These are phyloP conservation scores for Xylaria sp. DNA, from an alignment of 2,329 filamentous ascomycete species.

Conservation along the genomic window DNA sequence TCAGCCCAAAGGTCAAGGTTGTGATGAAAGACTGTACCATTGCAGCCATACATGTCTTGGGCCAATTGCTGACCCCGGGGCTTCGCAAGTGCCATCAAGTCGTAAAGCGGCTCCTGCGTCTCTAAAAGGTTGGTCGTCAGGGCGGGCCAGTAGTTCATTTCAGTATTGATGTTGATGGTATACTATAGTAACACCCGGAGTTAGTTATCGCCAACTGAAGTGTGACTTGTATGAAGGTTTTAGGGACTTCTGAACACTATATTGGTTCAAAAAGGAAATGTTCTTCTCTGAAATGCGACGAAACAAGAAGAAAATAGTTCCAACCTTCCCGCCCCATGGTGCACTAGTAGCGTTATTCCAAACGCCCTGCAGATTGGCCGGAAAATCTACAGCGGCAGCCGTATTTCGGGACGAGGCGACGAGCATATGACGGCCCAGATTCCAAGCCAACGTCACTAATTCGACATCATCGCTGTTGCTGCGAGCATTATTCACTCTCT, in stretches of 20 bases:
- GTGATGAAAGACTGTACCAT: constrained; percentile 52
- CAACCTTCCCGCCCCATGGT: constrained; percentile 10
- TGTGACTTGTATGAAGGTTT: not conserved
- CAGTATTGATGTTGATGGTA: constrained; percentile 40
- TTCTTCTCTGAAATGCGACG: not conserved
- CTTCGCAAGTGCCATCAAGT: constrained; percentile 41
- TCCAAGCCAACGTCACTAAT: constrained; percentile 17
- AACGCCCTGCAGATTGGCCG: constrained; percentile 23
- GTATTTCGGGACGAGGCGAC: constrained; percentile 24
- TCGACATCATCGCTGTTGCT: constrained; percentile 12
- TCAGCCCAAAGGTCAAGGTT: constrained; percentile 55
- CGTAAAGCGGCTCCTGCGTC: constrained; percentile 55
- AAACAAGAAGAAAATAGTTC: not conserved
- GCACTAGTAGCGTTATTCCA: constrained; percentile 19
- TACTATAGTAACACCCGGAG: not conserved
- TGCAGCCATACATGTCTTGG: constrained; percentile 52
- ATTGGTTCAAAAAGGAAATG: not conserved
- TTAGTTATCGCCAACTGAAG: not conserved
- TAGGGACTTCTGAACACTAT: too few species aligned
- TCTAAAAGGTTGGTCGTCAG: constrained; percentile 50
- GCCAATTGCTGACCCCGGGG: constrained; percentile 50
- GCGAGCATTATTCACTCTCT: constrained; percentile 7
- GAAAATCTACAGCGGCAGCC: constrained; percentile 5
- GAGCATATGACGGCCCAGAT: constrained; percentile 22
- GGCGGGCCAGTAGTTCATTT: constrained; percentile 45